These are phyloP conservation scores for Heterobasidion parviporum DNA, from an alignment of 1,284 basidiomycete species.

Conservation along the genomic window DNA sequence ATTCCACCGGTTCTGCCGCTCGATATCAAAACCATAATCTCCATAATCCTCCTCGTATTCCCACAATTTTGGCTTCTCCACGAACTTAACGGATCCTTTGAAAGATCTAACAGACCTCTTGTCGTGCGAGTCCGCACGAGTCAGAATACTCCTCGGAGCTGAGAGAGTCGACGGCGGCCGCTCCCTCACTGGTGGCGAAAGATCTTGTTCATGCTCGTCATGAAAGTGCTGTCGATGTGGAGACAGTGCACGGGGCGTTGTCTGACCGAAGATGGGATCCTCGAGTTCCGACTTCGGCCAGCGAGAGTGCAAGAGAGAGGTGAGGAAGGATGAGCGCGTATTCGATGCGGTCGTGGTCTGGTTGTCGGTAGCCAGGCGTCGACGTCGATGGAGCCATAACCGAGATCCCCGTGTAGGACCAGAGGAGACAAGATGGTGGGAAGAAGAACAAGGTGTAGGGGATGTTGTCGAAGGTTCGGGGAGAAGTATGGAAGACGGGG, in stretches of 20 bases:
- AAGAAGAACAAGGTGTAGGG: slow-evolving; percentile 6
- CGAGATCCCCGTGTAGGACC: slow-evolving; percentile 5
- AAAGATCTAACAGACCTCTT: slow-evolving; percentile 3
- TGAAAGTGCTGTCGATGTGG: slow-evolving; percentile 8
- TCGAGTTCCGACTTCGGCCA: slow-evolving; percentile 14
- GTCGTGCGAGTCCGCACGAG: slow-evolving; percentile 9
- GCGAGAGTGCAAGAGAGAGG: slow-evolving; percentile 10
- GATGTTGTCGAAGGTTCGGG: background rate
- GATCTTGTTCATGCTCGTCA: slow-evolving; percentile 1
- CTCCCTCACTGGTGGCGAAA: background rate
- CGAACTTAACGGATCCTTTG: slow-evolving; percentile 14
- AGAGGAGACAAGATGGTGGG: slow-evolving; percentile 6
- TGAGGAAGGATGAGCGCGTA: slow-evolving; percentile 11
- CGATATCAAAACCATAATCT: background rate
- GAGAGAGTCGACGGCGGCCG: slow-evolving; percentile 1
- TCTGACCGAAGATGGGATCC: slow-evolving; percentile 13
- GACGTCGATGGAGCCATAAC: slow-evolving; percentile 14
- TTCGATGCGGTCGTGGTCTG: slow-evolving; percentile 7
- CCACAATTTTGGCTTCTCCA: slow-evolving; percentile 6
- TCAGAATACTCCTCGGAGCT: slow-evolving; percentile 13
- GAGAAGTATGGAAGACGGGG: slow-evolving; percentile 10
- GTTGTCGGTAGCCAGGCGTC: slow-evolving; percentile 1
- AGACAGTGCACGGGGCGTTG: slow-evolving; percentile 12
- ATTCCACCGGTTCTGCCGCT: slow-evolving; percentile 13
- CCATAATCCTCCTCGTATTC: slow-evolving; percentile 9